phyloP scores from a whole-genome alignment of 208 protist genomes.

The Wallacemonas sp. region DNA sequence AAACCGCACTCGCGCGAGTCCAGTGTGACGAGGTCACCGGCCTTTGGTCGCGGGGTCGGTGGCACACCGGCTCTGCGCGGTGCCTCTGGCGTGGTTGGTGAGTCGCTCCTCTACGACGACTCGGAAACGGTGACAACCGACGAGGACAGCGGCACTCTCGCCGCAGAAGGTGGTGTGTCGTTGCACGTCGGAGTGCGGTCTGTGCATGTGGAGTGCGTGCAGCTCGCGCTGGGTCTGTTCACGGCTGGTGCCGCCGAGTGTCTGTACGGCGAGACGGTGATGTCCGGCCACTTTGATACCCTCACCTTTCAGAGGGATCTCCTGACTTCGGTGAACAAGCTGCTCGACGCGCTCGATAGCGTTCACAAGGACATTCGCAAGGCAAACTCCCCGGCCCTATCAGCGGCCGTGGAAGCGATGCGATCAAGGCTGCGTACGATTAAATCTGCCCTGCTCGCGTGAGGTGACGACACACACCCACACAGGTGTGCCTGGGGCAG shows the following conservation, averaged over 20 bases:
- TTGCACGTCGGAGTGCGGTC: constrained; percentile 18
- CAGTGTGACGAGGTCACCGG: constrained; percentile 33
- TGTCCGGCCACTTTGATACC: constrained; percentile 18
- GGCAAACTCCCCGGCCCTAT: constrained; percentile 18
- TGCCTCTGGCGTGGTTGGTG: background rate
- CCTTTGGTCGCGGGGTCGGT: constrained; percentile 16
- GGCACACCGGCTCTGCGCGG: background rate
- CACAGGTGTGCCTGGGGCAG: too few species aligned
- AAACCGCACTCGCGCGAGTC: constrained; percentile 31
- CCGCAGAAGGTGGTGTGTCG: constrained; percentile 7
- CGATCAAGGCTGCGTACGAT: background rate
- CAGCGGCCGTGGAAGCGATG: background rate
- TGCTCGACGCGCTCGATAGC: constrained; percentile 27
- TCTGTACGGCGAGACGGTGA: background rate
- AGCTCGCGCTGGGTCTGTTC: constrained; percentile 64
- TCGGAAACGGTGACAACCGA: constrained; percentile 27
- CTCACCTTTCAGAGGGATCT: constrained; percentile 28
- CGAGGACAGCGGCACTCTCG: constrained; percentile 23
- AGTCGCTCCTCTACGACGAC: constrained; percentile 17
- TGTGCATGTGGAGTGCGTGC: constrained; percentile 52
- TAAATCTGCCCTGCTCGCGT: background rate
- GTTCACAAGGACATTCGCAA: constrained; percentile 18
- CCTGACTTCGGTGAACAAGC: constrained; percentile 26
- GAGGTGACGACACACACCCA: too few species aligned
- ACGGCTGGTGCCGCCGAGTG: constrained; percentile 31